phyloP scores from a whole-genome alignment of 768 basidiomycete genomes.

The Imleria badia region DNA sequence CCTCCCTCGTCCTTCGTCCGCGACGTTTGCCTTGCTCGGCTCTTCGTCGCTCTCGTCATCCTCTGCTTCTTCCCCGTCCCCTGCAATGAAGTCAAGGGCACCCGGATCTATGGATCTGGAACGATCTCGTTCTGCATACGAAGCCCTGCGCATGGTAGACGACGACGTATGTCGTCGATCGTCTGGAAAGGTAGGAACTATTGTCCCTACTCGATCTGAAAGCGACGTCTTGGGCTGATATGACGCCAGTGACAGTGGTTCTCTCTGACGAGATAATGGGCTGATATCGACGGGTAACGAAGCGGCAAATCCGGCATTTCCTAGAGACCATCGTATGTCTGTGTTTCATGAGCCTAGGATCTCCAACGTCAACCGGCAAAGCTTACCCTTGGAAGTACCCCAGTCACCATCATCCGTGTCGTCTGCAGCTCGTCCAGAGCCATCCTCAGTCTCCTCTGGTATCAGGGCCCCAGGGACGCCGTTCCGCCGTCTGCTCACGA shows the following conservation, averaged over 20 bases:
- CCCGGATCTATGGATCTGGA: constrained; percentile 67
- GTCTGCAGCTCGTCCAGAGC: constrained; percentile 7
- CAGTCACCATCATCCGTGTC: constrained; percentile 25
- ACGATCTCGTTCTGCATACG: constrained; percentile 70
- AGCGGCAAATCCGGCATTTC: constrained; percentile 40
- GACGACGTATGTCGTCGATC: constrained; percentile 36
- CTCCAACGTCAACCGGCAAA: neutral
- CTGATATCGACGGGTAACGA: constrained; percentile 67
- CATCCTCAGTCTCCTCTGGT: constrained; percentile 38
- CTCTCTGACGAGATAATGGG: constrained; percentile 35
- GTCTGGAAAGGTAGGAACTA: constrained; percentile 28
- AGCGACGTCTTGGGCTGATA: constrained; percentile 55
- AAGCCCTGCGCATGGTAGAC: constrained; percentile 53
- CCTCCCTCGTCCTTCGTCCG: constrained; percentile 46
- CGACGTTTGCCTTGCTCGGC: constrained; percentile 14
- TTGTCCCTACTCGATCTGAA: constrained; percentile 35
- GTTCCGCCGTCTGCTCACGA: constrained; percentile 42
- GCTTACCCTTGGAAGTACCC: constrained; percentile 29
- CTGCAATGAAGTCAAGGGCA: constrained; percentile 55
- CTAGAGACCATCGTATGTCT: constrained; percentile 30
- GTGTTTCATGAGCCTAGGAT: constrained; percentile 7
- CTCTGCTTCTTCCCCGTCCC: constrained; percentile 50
- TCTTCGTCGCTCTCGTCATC: constrained; percentile 34
- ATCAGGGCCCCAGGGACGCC: constrained; percentile 32
- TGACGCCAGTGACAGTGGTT: constrained; percentile 51